phyloP scores from a whole-genome alignment of 306 rosid genomes.

The Castanopsis chinensis region DNA sequence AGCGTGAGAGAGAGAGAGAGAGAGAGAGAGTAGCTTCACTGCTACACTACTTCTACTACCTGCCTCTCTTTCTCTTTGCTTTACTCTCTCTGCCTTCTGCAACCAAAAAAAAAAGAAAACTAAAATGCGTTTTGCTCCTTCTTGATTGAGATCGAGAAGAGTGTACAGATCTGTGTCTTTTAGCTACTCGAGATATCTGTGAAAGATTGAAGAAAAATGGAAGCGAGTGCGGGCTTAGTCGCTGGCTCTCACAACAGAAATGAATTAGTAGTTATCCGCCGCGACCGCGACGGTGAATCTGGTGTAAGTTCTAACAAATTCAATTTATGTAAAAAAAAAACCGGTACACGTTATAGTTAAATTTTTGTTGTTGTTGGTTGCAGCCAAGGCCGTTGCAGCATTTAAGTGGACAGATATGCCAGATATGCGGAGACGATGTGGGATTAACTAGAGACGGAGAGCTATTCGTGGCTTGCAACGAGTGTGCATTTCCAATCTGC shows the following conservation, averaged over 20 bases:
- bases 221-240: conserved; percentile 47
- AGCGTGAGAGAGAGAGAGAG: neutral
- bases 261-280: conserved; percentile 55
- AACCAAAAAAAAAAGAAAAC: too few species aligned
- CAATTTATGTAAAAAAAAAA: neutral
- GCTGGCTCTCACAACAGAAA: conserved; percentile 69
- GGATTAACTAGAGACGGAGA: conserved; percentile 51
- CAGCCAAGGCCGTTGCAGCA: conserved; percentile 31
- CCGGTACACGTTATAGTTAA: neutral
- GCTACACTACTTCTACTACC: too few species aligned
- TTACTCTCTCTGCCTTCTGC: too few species aligned
- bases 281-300: conserved; percentile 51
- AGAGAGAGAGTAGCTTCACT: too few species aligned
- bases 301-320: conserved; percentile 28
- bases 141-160: too few species aligned
- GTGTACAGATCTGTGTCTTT: neutral
- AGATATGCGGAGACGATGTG: conserved; percentile 62
- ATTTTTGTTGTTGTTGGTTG: neutral
- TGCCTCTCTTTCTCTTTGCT: too few species aligned
- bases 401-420: conserved; percentile 36
- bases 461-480: conserved; percentile 67
- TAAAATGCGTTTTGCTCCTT: too few species aligned
- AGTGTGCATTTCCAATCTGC: conserved; percentile 77
- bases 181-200: neutral
- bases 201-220: conserved; percentile 28